phyloP scores from a whole-genome alignment of 2,329 filamentous ascomycete genomes.

The Pseudonectria foliicola region DNA sequence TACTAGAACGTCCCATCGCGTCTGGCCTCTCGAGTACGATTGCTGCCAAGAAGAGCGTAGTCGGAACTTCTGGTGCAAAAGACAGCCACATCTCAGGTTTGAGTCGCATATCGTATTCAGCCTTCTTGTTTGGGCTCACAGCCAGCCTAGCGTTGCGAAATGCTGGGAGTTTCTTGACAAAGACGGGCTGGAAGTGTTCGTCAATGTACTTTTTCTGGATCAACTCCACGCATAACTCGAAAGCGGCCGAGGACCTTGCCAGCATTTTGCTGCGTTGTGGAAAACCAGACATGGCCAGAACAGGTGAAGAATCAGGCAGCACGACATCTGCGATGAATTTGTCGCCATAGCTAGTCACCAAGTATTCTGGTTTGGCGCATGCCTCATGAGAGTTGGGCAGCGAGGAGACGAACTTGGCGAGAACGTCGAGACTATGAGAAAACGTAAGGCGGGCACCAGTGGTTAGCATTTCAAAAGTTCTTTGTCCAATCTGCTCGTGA shows the following conservation, averaged over 20 bases:
- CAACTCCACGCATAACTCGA: slow-evolving; percentile 68
- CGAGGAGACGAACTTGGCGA: slow-evolving; percentile 67
- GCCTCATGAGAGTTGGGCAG: slow-evolving; percentile 34
- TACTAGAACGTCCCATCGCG: slow-evolving; percentile 51
- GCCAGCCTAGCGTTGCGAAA: slow-evolving; percentile 87
- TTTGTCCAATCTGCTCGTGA: slow-evolving; percentile 28
- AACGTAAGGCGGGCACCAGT: slow-evolving; percentile 78
- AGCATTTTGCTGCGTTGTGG: slow-evolving; percentile 62
- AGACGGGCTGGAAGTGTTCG: slow-evolving; percentile 64
- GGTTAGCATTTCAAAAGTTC: slow-evolving; percentile 51
- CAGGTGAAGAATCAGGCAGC: slow-evolving; percentile 66
- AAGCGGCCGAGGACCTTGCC: slow-evolving; percentile 86
- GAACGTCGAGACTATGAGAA: slow-evolving; percentile 60
- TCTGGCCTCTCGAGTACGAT: slow-evolving; percentile 51
- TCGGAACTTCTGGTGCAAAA: slow-evolving; percentile 34
- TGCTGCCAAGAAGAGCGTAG: slow-evolving; percentile 52
- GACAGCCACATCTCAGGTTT: slow-evolving; percentile 70
- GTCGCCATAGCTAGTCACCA: slow-evolving; percentile 47
- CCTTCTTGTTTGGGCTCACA: slow-evolving; percentile 68
- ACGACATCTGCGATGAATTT: slow-evolving; percentile 72
- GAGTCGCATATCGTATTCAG: slow-evolving; percentile 66
- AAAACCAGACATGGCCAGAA: slow-evolving; percentile 58
- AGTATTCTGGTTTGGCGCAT: slow-evolving; percentile 46
- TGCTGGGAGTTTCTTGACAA: slow-evolving; percentile 61
- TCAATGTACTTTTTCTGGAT: slow-evolving; percentile 62